Conservation (phyloP, 225 moss, liverwort and hornwort species). For the Rhytidiadelphus loreus region DNA sequence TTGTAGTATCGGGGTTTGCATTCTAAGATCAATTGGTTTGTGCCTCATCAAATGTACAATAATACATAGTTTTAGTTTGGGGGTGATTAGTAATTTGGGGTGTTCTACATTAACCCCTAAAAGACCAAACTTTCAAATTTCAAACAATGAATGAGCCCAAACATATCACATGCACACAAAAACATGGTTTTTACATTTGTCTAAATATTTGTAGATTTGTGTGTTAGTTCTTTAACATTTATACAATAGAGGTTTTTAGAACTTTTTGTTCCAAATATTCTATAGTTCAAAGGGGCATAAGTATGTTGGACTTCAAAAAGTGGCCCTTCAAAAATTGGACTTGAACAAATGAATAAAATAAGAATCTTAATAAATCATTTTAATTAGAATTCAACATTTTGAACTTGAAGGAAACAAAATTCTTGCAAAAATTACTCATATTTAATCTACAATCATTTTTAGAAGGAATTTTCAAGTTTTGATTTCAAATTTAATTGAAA, state of each 20-base stretch:
- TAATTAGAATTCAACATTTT: background rate
- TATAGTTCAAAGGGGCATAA: background rate
- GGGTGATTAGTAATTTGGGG: background rate
- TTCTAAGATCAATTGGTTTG: background rate
- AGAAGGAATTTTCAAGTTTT: background rate
- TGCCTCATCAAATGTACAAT: background rate
- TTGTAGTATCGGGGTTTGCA: background rate
- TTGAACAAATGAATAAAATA: background rate
- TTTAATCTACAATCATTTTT: background rate
- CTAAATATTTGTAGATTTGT: background rate
- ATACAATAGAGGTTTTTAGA: rapidly evolving
- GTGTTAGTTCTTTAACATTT: background rate
- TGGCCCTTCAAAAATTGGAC: background rate
- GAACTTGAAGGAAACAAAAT: background rate
- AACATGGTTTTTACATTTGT: background rate
- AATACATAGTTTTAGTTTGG: background rate
- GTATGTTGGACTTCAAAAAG: background rate
- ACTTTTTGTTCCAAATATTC: background rate
- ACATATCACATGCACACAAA: background rate
- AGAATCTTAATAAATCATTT: background rate
- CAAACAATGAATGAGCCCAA: background rate
- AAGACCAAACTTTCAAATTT: background rate
- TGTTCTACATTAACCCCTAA: rapidly evolving
- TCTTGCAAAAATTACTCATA: background rate
- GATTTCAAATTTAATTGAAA: background rate